Base-by-base conservation (phyloP, 1,284 basidiomycete species). In the Sporisorium scitamineum region DNA sequence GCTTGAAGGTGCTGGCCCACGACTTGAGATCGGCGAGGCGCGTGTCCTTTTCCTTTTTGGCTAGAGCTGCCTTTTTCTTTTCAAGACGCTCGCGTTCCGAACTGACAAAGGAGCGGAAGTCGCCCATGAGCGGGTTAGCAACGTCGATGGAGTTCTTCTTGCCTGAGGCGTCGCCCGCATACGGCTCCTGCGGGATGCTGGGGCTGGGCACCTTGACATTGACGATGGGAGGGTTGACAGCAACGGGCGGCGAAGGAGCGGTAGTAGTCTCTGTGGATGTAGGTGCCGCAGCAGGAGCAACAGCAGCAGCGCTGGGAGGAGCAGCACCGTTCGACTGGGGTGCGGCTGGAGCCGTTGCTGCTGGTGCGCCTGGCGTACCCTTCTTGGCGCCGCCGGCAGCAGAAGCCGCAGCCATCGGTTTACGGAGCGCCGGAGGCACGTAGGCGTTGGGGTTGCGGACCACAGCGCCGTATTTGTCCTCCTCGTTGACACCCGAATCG, bases 401-500 rank as follows among this genome's bases (percentile, higher is more conserved):
- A n/a, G 70, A 72, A 54, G 78, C 70, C 2, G 78, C 75, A 37
- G 74, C 80, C 32, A 84, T 79, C 44, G 82, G 81, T 4, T 85
- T 83, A 71, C 89, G 90, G 31, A 94, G 93, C 63, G 91, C 93
- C 13, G 95, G 94, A 47, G 96, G 95, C 42, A 98, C 90, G 83
- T 99, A 98, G 29, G 96, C 95, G 81, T 92, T 93, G 22, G 91
- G 89, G 51, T 91, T 89, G 64, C 96, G 92, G 52, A 93, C 91
- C 42, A 99, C 96, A 37, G 94, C 94, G 69, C 94, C 93, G 85
- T 95, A 98, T 93, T 94, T 95, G 88, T 97, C 95, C 87, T 98
- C 97, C 87, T 99, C 96, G 84, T 96, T 94, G 65, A 89, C 85
- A 27, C 92, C 91, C 16, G 76, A 70, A 71, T 89, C 90, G 79